Base-by-base conservation (phyloP, 352 stramenopile genomes). In the Albugo laibachii region DNA sequence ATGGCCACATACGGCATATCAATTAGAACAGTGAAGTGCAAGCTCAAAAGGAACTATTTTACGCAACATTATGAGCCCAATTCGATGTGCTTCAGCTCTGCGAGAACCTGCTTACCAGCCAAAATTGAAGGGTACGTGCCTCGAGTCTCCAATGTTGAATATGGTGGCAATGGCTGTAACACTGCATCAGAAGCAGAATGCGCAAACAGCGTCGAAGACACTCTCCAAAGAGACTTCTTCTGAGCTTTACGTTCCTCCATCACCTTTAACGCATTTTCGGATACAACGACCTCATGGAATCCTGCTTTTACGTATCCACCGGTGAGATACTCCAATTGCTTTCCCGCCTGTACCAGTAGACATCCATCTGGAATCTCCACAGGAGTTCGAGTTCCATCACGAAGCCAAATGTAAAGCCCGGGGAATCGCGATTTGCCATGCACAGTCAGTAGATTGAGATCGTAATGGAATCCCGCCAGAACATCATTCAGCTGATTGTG, bases 371-470 rank as follows among this genome's bases (percentile, higher is more conserved):
- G 85, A 45, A 96, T 87, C 56, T 73, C 81, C 13, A 95, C 83
- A 0, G 70, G 57, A 24, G 78, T 81, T 44, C 84, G 78, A 50
- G 66, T 81, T 49, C 75, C 81, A 57, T 94, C 80, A 46, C 81
- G 74, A 2, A 91, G 71, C 86, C 84, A 96, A 36, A 96, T 77
- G 60, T 75, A 82, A 5, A 96, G 66, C 3, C 86, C 86, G 10
- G 84, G 86, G 60, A 91, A 95, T 20, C 84, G 64, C 36, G 73
- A 92, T 56, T 94, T 93, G 58, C 84, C 86, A 62, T 96, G 86
- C 52, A 96, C 94, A 4, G 84, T 96, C 24, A 96, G 57, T 50
- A 95, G 61, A 59, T 95, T 95, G n/a, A 96, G 58, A 51, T 96
- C 76, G 57, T 94, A 94, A 61, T 96, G 85, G 55, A 88, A 96